A percentile compares a stretch with the other conserved stretches of the same genome.
phyloP scores from a whole-genome alignment of 2,329 filamentous ascomycete species.

The Neopestalotiopsis rosae region DNA sequence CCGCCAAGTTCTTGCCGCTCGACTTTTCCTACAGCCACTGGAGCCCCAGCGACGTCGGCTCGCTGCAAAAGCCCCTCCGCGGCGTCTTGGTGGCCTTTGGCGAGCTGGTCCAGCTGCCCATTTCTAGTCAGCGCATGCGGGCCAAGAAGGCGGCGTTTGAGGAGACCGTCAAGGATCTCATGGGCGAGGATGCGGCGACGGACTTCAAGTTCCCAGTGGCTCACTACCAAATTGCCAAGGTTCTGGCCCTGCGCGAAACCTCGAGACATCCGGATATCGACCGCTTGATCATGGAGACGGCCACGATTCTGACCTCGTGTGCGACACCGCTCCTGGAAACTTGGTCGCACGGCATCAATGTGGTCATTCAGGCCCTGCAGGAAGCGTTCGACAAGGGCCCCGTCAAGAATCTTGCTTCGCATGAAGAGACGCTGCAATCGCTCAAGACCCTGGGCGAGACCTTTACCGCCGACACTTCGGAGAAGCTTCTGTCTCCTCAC shows the following conservation, averaged over 20 bases:
- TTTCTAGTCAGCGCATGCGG: neutral
- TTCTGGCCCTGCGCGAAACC: neutral
- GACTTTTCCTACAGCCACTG: conserved; percentile 7
- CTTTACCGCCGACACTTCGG: neutral
- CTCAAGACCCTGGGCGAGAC: neutral
- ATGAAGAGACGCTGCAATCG: neutral
- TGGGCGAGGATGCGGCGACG: neutral
- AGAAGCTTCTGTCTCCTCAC: neutral
- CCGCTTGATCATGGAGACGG: neutral
- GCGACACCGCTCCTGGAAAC: neutral
- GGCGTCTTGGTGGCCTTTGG: neutral
- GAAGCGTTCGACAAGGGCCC: neutral
- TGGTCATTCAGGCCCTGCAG: neutral
- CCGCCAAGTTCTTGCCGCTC: neutral
- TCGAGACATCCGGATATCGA: conserved; percentile 1
- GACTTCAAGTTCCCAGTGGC: neutral
- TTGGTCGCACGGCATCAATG: neutral
- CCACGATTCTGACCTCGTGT: neutral
- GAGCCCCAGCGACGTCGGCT: neutral
- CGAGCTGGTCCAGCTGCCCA: conserved; percentile 1
- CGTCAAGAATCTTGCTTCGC: neutral
- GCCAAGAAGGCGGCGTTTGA: neutral
- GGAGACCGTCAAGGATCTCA: neutral
- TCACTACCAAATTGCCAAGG: conserved; percentile 4
- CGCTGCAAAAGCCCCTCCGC: neutral